phyloP scores from a whole-genome alignment of 1,139 yeast species.

The Blastobotrys persicus region DNA sequence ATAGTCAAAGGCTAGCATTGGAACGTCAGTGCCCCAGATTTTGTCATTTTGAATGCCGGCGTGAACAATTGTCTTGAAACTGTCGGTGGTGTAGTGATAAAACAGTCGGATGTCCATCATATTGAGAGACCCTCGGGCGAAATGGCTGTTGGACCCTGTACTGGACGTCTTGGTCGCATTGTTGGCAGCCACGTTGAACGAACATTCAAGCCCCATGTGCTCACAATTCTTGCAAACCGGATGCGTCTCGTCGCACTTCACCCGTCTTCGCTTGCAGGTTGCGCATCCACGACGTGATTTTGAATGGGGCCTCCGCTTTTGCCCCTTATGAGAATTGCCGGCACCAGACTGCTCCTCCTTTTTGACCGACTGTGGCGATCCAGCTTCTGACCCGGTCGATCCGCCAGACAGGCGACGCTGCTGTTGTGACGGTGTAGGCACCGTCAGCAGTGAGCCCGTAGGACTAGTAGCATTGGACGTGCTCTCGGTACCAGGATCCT shows the following conservation, averaged over 20 bases:
- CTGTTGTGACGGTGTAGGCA: neutral
- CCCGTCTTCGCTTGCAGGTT: conserved; percentile 83
- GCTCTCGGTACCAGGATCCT: neutral
- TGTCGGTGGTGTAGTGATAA: conserved; percentile 83
- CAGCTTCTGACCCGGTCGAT: conserved; percentile 4
- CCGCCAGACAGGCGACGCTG: conserved; percentile 8
- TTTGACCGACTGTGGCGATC: conserved; percentile 1
- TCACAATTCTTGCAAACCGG: conserved; percentile 79
- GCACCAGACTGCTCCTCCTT: neutral
- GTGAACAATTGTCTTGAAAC: conserved; percentile 81
- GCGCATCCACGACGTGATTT: conserved; percentile 87
- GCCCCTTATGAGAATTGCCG: conserved; percentile 1
- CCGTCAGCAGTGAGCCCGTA: neutral
- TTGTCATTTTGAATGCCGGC: conserved; percentile 87
- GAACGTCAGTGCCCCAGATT: conserved; percentile 86
- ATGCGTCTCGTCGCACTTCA: conserved; percentile 85
- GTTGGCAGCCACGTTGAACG: conserved; percentile 30
- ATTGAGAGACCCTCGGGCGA: conserved; percentile 47
- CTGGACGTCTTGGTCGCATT: conserved; percentile 24
- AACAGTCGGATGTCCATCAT: conserved; percentile 75
- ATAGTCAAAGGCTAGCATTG: conserved; percentile 80
- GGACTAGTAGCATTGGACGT: neutral
- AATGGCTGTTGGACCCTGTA: conserved; percentile 6
- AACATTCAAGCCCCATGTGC: conserved; percentile 73
- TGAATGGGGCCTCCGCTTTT: conserved; percentile 53